A percentile compares a stretch with the other conserved stretches of the same genome.
Evolutionary conservation across 2,329 filamentous ascomycete species (phyloP).

Genomic region (Arthrobotrys musiformis): DNA sequence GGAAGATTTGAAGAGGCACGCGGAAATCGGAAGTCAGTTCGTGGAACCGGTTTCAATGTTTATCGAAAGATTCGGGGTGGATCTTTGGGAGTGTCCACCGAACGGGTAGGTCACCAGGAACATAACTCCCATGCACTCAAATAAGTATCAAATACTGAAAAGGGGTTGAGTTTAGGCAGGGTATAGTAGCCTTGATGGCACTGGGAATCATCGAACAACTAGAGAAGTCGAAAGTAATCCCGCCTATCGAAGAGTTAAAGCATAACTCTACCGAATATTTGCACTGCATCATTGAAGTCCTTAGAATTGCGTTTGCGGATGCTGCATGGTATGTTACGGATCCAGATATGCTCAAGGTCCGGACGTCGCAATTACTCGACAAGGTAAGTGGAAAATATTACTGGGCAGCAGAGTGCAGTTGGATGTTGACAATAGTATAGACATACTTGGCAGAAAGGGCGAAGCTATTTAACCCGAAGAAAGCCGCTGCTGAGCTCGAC

Average conservation of each 20-base stretch:
- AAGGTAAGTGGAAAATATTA: slow-evolving; percentile 71
- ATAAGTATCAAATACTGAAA: not conserved
- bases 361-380: slow-evolving; percentile 73
- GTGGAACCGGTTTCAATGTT: slow-evolving; percentile 82
- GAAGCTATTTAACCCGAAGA: slow-evolving; percentile 70
- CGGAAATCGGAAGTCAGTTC: slow-evolving; percentile 77
- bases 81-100: slow-evolving; percentile 95
- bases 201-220: slow-evolving; percentile 90
- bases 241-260: slow-evolving; percentile 70
- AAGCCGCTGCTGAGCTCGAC: slow-evolving; percentile 68
- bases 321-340: slow-evolving; percentile 91
- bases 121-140: not conserved
- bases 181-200: slow-evolving; percentile 93
- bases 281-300: slow-evolving; percentile 85
- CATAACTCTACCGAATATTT: slow-evolving; percentile 83
- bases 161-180: slow-evolving; percentile 68
- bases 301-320: slow-evolving; percentile 90
- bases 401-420: slow-evolving; percentile 61
- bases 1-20: slow-evolving; percentile 82
- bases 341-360: slow-evolving; percentile 77
- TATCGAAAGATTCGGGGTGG: slow-evolving; percentile 65
- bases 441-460: slow-evolving; percentile 69
- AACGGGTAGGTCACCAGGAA: slow-evolving; percentile 76
- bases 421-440: slow-evolving; percentile 65
- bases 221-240: slow-evolving; percentile 78